Percentiles rank a stretch among this genome's conserved stretches.
Conservation (phyloP, 352 stramenopile genomes). For the Globisporangium camurandrum region DNA sequence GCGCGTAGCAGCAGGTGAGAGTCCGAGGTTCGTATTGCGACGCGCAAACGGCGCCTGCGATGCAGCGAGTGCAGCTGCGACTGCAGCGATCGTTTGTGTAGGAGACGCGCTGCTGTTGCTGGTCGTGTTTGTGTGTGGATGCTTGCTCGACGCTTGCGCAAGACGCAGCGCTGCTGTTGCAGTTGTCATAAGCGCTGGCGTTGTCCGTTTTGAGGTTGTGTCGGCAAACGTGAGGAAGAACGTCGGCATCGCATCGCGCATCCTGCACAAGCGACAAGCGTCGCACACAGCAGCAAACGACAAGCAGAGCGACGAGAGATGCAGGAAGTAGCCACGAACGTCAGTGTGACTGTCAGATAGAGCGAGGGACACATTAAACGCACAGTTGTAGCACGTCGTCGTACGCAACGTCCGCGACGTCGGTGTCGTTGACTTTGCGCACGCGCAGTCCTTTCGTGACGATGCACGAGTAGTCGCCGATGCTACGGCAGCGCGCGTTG, state of each 20-base stretch:
- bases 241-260: conserved; percentile 31
- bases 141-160: no score
- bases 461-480: conserved; percentile 41
- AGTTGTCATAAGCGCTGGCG: no score
- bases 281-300: conserved; percentile 4
- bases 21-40: conserved; percentile 10
- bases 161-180: no score
- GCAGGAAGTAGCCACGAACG: background rate
- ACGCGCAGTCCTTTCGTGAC: conserved; percentile 31
- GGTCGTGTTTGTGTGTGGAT: no score
- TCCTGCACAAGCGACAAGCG: conserved; percentile 14
- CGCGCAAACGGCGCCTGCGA: background rate
- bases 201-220: conserved; percentile 12
- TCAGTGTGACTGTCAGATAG: background rate
- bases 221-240: conserved; percentile 46
- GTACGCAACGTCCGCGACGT: conserved; percentile 32
- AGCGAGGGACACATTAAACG: background rate
- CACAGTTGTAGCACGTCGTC: conserved; percentile 38
- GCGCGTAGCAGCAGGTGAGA: background rate
- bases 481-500: conserved; percentile 33
- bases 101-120: background rate
- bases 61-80: background rate
- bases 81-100: conserved; percentile 8
- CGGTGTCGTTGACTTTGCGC: conserved; percentile 34
- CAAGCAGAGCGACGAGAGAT: background rate